Conservation (phyloP, 768 basidiomycete genomes). For the Tephrocybe sp. region DNA sequence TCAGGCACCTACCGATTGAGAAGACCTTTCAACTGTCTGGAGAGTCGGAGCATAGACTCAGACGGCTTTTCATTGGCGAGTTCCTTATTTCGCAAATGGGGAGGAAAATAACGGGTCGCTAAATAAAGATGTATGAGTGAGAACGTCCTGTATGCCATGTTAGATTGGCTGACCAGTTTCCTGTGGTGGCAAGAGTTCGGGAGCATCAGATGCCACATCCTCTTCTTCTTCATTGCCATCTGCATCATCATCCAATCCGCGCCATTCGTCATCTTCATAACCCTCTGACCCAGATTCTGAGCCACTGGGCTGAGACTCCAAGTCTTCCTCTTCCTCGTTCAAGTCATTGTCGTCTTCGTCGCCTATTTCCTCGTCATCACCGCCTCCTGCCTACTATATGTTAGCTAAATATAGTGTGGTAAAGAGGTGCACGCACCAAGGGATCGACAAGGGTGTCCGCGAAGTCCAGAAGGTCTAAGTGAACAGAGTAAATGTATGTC, state of each 20-base stretch:
- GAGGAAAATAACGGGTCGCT: constrained; percentile 72
- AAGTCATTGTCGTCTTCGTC: neutral
- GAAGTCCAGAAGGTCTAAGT: constrained; percentile 55
- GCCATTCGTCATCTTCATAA: constrained; percentile 16
- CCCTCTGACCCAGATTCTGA: constrained; percentile 15
- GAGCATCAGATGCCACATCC: constrained; percentile 25
- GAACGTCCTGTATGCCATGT: neutral
- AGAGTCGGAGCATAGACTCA: constrained; percentile 54
- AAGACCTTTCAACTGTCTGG: constrained; percentile 79
- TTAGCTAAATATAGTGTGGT: constrained; percentile 6
- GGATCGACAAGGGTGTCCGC: constrained; percentile 34
- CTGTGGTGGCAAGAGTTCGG: neutral
- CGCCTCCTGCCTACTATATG: neutral
- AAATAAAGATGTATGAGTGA: neutral
- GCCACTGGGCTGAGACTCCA: neutral
- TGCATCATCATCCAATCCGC: neutral
- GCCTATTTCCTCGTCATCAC: neutral
- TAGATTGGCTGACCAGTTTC: constrained; percentile 6
- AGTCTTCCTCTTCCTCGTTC: constrained; percentile 1
- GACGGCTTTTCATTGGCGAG: constrained; percentile 28
- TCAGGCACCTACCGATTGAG: constrained; percentile 67
- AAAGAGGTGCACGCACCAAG: constrained; percentile 7
- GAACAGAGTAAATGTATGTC: neutral
- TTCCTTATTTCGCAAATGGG: constrained; percentile 59
- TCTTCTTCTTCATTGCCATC: constrained; percentile 1